Conservation (phyloP, 2,329 filamentous ascomycete species). For the Elsinoe ampelina region DNA sequence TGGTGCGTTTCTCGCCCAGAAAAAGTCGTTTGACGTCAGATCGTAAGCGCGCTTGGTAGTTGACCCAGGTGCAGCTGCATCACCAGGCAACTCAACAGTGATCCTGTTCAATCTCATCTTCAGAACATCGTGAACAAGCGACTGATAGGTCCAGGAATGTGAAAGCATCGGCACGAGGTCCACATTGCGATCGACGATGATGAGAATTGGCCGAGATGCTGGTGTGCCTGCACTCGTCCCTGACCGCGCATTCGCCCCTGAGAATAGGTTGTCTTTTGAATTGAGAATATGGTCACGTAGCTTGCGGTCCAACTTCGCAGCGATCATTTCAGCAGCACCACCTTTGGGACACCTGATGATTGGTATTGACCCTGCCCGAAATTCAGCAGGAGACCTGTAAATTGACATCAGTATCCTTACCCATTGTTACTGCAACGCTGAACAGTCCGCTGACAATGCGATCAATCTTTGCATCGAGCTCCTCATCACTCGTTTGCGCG, state of each 20-base stretch:
- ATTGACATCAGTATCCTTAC: conserved; percentile 37
- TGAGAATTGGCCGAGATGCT: conserved; percentile 73
- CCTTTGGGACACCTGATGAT: conserved; percentile 92
- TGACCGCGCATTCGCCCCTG: conserved; percentile 53
- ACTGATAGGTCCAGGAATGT: conserved; percentile 88
- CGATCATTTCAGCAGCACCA: conserved; percentile 87
- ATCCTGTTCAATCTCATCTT: conserved; percentile 85
- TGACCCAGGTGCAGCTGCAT: conserved; percentile 65
- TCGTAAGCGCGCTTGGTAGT: conserved; percentile 85
- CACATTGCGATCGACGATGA: conserved; percentile 90
- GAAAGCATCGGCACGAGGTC: conserved; percentile 98
- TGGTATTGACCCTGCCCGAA: conserved; percentile 64
- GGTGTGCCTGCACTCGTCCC: conserved; percentile 52
- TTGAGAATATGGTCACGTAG: conserved; percentile 93
- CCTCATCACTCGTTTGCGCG: conserved; percentile 78
- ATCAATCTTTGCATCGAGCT: conserved; percentile 79
- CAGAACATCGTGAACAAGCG: conserved; percentile 68
- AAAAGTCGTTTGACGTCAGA: conserved; percentile 81
- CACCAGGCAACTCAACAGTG: conserved; percentile 73
- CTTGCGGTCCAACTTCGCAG: conserved; percentile 88
- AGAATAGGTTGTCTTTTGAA: conserved; percentile 96
- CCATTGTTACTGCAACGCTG: conserved; percentile 97
- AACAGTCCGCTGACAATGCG: conserved; percentile 93
- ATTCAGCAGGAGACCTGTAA: conserved; percentile 16
- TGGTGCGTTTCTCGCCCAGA: conserved; percentile 88